Conservation (phyloP, 192 early-diverging fungal genomes). For the Backusella luteola region DNA sequence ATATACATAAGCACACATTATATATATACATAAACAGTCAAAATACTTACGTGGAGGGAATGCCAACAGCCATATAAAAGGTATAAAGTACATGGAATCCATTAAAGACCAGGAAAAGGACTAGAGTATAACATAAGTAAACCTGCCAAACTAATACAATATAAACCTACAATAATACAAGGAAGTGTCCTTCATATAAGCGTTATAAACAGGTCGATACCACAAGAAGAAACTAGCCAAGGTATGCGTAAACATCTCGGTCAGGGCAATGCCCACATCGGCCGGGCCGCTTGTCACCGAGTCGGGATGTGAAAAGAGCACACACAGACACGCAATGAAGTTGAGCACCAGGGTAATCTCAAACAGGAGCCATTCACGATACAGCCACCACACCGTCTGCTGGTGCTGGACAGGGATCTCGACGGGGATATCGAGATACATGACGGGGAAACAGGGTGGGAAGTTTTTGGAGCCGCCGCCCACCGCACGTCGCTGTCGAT, state of each 20-base stretch:
- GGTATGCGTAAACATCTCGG: slow-evolving; percentile 74
- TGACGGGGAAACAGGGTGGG: slow-evolving; percentile 79
- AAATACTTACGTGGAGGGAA: slow-evolving; percentile 66
- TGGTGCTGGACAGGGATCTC: slow-evolving; percentile 70
- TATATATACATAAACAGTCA: neutral
- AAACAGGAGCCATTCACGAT: slow-evolving; percentile 72
- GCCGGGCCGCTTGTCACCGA: slow-evolving; percentile 67
- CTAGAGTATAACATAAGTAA: slow-evolving; percentile 25
- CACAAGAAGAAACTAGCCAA: slow-evolving; percentile 77
- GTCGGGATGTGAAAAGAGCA: slow-evolving; percentile 64
- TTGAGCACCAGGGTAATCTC: slow-evolving; percentile 72
- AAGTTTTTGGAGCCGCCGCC: slow-evolving; percentile 57
- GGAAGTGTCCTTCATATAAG: slow-evolving; percentile 83
- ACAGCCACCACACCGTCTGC: slow-evolving; percentile 63
- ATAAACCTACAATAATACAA: slow-evolving; percentile 71
- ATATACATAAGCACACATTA: neutral
- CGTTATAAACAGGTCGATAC: slow-evolving; percentile 88
- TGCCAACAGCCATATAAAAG: slow-evolving; percentile 84
- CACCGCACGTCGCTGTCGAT: slow-evolving; percentile 61
- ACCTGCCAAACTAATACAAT: too few species aligned
- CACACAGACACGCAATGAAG: slow-evolving; percentile 74
- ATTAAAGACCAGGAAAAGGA: slow-evolving; percentile 83
- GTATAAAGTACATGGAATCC: slow-evolving; percentile 82
- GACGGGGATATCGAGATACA: slow-evolving; percentile 75
- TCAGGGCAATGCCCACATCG: slow-evolving; percentile 75